Conservation (phyloP, 345 rosid genomes). For the Linum trigynum region DNA sequence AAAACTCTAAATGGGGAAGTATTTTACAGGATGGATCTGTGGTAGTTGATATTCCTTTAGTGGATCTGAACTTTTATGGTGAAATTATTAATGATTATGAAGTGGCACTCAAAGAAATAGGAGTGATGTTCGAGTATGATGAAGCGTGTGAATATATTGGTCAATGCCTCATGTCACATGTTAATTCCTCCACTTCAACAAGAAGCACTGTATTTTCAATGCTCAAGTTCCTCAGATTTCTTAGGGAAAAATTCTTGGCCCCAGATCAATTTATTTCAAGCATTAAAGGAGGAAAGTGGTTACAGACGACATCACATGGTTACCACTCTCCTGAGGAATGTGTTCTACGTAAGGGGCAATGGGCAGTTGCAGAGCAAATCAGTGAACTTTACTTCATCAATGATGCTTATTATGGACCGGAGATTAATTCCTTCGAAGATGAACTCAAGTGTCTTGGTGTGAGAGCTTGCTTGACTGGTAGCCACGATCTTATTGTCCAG, state of each 20-base stretch:
- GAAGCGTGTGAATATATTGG: slow-evolving; percentile 54
- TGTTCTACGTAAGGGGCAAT: slow-evolving; percentile 39
- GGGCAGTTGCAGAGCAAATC: slow-evolving; percentile 42
- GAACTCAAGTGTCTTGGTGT: slow-evolving; percentile 63
- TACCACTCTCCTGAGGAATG: slow-evolving; percentile 40
- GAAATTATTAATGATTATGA: slow-evolving; percentile 19
- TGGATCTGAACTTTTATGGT: slow-evolving; percentile 55
- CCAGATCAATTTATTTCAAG: slow-evolving; percentile 35
- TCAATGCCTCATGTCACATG: slow-evolving; percentile 40
- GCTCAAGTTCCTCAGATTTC: slow-evolving; percentile 41
- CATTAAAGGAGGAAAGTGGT: slow-evolving; percentile 35
- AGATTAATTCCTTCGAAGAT: slow-evolving; percentile 21
- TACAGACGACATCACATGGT: slow-evolving; percentile 32
- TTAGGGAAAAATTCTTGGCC: slow-evolving; percentile 30
- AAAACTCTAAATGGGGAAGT: slow-evolving; percentile 37
- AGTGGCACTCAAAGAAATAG: slow-evolving; percentile 44
- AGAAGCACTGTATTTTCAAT: slow-evolving; percentile 36
- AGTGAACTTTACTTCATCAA: slow-evolving; percentile 53
- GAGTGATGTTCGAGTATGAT: slow-evolving; percentile 49
- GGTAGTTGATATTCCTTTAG: slow-evolving; percentile 58
- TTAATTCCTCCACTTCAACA: slow-evolving; percentile 29
- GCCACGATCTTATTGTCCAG: slow-evolving; percentile 28
- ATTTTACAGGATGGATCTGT: slow-evolving; percentile 42
- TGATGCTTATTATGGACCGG: slow-evolving; percentile 30
- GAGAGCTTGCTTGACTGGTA: slow-evolving; percentile 20